Base-by-base conservation (phyloP, 768 basidiomycete species). In the Phallus indusiatus region DNA sequence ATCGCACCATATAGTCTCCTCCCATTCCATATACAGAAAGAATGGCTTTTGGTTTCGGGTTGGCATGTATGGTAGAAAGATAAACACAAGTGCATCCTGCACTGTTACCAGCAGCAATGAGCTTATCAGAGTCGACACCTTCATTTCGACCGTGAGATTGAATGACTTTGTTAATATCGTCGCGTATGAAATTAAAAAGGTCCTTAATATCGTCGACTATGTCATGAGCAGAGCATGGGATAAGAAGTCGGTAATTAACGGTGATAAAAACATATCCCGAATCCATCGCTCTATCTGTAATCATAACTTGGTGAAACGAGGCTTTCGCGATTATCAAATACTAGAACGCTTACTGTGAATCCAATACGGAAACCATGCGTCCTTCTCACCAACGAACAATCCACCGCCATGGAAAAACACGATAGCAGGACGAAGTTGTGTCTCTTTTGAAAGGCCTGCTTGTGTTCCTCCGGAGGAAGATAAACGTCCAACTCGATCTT, bases 331-430 rank as follows among this genome's bases (percentile, higher is more conserved):
- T 24, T 16, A 55, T 51, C 21, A 28, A 54, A 56, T 16, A 55
- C 11, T n/a, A 18, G 28, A 52, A 11, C 14, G 64, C 74, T 55
- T 28, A 85, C 85, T 74, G 52, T 76, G 68, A 22, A 87, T 69
- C 86, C 86, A 88, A n/a, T 55, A 61, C 1, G 85, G 85, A 66
- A 85, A 81, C 83, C 83, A 86, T 64, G 78, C 81, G 34, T 65
- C 67, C 55, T 78, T 73, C 62, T 81, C 79, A 0, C 85, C 85
- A 16, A 80, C 82, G 0, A 80, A 77, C 34, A 87, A 68, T 8
- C 83, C 84, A 2, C 85, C 85, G 7, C 81, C 76, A 56, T 76
- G 76, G 51, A 76, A 77, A 63, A 71, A 76, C 3, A 77, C 64
- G 7, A 77, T 53, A 20, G 67, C 63, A 6, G 75, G 74, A 0